Evolutionary conservation across 2,329 filamentous ascomycete species (phyloP), one percentile per base, ranked within the genome.

Genomic region (Aurifilum marmelostoma): DNA sequence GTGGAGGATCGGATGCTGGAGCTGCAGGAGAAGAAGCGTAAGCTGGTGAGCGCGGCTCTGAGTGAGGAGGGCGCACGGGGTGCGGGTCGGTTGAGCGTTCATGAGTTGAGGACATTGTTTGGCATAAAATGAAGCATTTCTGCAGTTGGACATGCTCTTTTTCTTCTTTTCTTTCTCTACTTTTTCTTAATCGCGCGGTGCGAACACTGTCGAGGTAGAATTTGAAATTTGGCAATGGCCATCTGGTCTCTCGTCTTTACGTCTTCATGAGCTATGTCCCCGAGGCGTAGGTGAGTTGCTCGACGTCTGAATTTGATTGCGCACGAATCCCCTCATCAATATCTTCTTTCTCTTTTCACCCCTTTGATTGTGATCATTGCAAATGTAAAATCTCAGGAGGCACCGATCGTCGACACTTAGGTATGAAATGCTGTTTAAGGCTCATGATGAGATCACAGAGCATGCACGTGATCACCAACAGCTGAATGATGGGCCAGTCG

Each of bases 1-100:
- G 91, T 97, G 1, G 93, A 97, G 77, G 93, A 97, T 75, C 88
- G 93, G 7, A 97, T 97, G 70, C 82, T 94, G 43, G 84, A 83
- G 41, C 80, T 97, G n/a, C 93, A 97, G 76, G 87, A 93, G 65
- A 85, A 87, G 78, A 97, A 97, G 81, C 87, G 90, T 43, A 84
- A 86, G 62, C 81, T 95, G 50, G 92, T 97, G 52, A 88, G 91
- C 69, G 85, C 88, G 21, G 93, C 93, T 1, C 83, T 97, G 41
- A 91, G 94, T 74, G 92, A 96, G 78, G 85, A 66, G 32, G 66
- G 66, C 14, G 68, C 68, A 4, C 41, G 52, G 5, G 41, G 39
- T 1, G 37, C 67, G 43, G 59, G 65, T 24, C 63, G 34, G 34
- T 34, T 69, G 56, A 61, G 39, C 29, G 34, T 62, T 5, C 14